Base-by-base conservation (phyloP, 495 filamentous ascomycete genomes). In the Talaromyces wortmannii region DNA sequence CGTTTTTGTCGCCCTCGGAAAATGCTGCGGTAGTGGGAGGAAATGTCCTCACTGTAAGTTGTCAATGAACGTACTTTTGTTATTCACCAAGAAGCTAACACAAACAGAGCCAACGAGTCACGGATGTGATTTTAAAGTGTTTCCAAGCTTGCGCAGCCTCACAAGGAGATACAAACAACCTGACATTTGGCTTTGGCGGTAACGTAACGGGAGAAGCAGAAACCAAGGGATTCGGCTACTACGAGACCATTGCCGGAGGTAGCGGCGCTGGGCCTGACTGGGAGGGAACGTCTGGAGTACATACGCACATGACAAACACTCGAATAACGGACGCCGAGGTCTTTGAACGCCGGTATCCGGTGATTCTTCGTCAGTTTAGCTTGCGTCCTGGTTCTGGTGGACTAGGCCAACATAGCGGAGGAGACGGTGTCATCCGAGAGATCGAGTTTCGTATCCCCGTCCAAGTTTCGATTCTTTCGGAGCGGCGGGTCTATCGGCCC, bases 221-320 rank as follows among this genome's bases (percentile, higher is more conserved):
- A 32, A 57, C 61, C 11, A 63, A 65, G 18, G 91, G 91, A 6
- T 97, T 95, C 65, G 91, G 89, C 10, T 97, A 97, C 75, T 95
- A 95, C 70, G 91, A 96, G 73, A 96, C 91, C 3, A 94, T 96
- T 66, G 88, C 89, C 7, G 92, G 92, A 31, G 92, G 92, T 3
- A 85, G 80, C 53, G 92, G 92, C 47, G 92, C 91, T 0, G 89
- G 90, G 0, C 78, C 84, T 0, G 77, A 76, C 29, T 95, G 91
- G 91, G 79, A 90, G 55, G 92, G 92, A 23, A 89, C 86, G 3
- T 83, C 78, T 55, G 92, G 90, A 32, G 91, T 96, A 45, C 92
- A 97, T 67, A 85, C 83, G 17, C 90, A 97, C 70, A 96, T 96
- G 88, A 97, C 92, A 12, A 97, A 97, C 67, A 97, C 92, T 3